Conservation (phyloP, 148 eudicot genomes). For the Beta vulgaris region DNA sequence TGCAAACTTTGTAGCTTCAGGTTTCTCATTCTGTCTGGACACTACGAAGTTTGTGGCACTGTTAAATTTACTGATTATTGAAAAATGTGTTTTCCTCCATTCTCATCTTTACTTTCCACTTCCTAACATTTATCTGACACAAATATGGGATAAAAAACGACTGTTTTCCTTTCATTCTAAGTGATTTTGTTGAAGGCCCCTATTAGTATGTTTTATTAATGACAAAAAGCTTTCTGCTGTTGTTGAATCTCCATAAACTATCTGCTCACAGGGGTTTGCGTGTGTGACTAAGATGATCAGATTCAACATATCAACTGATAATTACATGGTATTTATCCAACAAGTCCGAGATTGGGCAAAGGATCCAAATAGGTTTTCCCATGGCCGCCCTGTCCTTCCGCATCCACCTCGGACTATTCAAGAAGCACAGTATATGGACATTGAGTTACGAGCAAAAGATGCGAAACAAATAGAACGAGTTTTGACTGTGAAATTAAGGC, state of each 20-base stretch:
- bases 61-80: not conserved
- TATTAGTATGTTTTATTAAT: not conserved
- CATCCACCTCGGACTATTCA: conserved; percentile 8
- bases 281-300: not conserved
- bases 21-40: not conserved
- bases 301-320: conserved; percentile 1
- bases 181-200: not conserved
- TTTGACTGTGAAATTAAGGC: not conserved
- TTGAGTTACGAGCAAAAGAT: conserved; percentile 10
- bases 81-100: not conserved
- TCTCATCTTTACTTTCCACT: not conserved
- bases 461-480: not conserved
- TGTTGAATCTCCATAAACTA: not conserved
- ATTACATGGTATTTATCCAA: conserved; percentile 5
- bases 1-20: not conserved
- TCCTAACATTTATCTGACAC: not conserved
- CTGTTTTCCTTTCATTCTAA: not conserved
- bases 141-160: not conserved
- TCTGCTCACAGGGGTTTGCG: not conserved
- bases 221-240: not conserved
- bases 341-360: conserved; percentile 17
- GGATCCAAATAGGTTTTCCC: conserved; percentile 14
- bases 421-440: conserved; percentile 1
- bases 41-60: not conserved
- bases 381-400: conserved; percentile 14